Evolutionary conservation across 2,329 filamentous ascomycete genomes (phyloP).

Genomic region (Cladosporium sp.): DNA sequence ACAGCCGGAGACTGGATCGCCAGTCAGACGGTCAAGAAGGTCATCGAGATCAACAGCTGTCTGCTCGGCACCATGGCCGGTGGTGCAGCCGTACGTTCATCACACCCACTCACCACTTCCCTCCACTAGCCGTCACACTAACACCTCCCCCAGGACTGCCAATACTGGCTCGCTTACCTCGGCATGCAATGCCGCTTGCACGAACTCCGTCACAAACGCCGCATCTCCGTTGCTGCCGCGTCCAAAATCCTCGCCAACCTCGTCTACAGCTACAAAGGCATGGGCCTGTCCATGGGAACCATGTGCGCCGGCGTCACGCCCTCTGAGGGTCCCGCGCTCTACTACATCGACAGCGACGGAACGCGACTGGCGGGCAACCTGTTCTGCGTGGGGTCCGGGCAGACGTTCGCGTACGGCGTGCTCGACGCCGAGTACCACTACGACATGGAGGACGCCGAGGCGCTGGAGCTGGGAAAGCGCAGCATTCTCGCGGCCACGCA

Average conservation of each 20-base stretch:
- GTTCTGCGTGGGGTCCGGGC: constrained; percentile 95
- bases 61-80: constrained; percentile 97
- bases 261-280: constrained; percentile 97
- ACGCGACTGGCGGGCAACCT: constrained; percentile 88
- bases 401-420: constrained; percentile 98
- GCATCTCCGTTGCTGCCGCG: constrained; percentile 93
- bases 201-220: constrained; percentile 97
- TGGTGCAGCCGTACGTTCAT: constrained; percentile 69
- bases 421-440: constrained; percentile 92
- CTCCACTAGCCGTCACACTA: not conserved
- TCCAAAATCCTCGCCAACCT: constrained; percentile 98
- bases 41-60: constrained; percentile 95
- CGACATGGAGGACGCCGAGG: constrained; percentile 79
- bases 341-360: constrained; percentile 98
- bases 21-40: constrained; percentile 99
- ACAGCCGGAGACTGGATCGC: constrained; percentile 99
- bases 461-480: constrained; percentile 80
- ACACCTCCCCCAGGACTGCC: constrained; percentile 68
- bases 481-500: constrained; percentile 96
- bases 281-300: constrained; percentile 97
- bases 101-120: not conserved
- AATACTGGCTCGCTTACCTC: constrained; percentile 99
- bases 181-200: constrained; percentile 99
- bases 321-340: constrained; percentile 91
- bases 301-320: constrained; percentile 98